Conservation (phyloP, 805 yeast species). For the Saturnispora bothae region DNA sequence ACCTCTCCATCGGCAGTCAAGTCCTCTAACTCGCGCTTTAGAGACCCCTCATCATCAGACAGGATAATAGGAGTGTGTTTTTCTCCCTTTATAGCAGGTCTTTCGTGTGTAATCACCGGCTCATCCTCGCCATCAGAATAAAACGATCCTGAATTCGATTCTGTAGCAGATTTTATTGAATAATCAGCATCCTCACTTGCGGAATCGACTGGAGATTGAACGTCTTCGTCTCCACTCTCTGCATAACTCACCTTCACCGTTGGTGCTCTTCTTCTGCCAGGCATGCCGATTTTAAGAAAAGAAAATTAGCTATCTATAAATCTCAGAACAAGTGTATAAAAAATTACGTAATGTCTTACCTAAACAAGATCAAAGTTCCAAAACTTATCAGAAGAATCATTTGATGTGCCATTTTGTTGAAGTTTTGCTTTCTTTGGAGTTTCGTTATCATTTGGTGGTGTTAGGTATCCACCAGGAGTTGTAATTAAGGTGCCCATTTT, state of each 20-base stretch:
- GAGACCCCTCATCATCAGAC: conserved; percentile 6
- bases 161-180: no score
- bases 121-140: conserved; percentile 36
- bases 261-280: neutral
- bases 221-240: neutral
- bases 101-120: conserved; percentile 24
- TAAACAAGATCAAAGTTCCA: neutral
- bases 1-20: conserved; percentile 16
- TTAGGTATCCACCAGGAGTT: conserved; percentile 20
- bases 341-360: no score
- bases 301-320: no score
- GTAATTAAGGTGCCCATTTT: conserved; percentile 10
- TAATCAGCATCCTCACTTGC: no score
- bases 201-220: no score
- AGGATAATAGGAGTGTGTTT: conserved; percentile 32
- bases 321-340: no score
- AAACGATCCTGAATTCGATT: no score
- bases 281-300: no score
- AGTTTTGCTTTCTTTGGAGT: conserved; percentile 7
- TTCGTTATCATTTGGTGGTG: conserved; percentile 22
- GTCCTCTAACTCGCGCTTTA: conserved; percentile 7
- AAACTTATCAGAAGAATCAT: conserved; percentile 9
- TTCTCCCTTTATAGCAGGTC: conserved; percentile 23
- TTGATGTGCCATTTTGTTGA: no score
- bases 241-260: neutral